These are phyloP conservation scores for Polytrichum formosum DNA, from an alignment of 225 moss, liverwort and hornwort species.

Conservation along the genomic window DNA sequence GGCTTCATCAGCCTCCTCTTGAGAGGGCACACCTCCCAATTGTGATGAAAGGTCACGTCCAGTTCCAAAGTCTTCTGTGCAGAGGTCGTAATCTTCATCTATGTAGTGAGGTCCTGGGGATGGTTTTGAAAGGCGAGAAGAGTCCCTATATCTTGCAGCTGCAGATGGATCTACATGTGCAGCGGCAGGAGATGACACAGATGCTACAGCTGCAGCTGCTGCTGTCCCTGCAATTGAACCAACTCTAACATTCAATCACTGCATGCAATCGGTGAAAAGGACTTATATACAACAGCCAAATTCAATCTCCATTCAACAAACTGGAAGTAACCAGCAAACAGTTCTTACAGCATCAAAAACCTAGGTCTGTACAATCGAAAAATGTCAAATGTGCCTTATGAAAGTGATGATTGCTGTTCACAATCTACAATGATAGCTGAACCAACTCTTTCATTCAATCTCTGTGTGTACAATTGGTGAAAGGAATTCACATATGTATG, in stretches of 20 bases:
- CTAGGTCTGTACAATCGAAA: neutral
- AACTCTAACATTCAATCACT: no score
- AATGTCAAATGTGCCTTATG: no score
- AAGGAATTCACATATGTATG: neutral
- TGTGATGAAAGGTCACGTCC: slow-evolving; percentile 27
- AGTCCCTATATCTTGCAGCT: slow-evolving; percentile 48
- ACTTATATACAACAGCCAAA: neutral
- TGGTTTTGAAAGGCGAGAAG: slow-evolving; percentile 58
- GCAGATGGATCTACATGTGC: slow-evolving; percentile 63
- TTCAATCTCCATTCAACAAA: neutral
- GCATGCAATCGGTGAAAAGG: no score
- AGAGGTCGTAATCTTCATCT: slow-evolving; percentile 80
- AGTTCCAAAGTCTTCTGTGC: slow-evolving; percentile 47
- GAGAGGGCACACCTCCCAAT: slow-evolving; percentile 64
- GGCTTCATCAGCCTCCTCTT: slow-evolving; percentile 75
- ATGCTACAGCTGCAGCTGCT: slow-evolving; percentile 62
- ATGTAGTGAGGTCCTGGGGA: slow-evolving; percentile 57
- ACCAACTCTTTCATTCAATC: neutral
- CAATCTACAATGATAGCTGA: neutral
- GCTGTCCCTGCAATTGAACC: slow-evolving; percentile 43
- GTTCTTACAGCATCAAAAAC: neutral
- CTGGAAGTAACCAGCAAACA: neutral
- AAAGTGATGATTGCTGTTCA: no score
- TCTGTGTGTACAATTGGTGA: no score
- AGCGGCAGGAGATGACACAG: slow-evolving; percentile 54